Evolutionary conservation across 345 rosid species (phyloP), one percentile per base, ranked within the genome.

Genomic region (Firmiana major): DNA sequence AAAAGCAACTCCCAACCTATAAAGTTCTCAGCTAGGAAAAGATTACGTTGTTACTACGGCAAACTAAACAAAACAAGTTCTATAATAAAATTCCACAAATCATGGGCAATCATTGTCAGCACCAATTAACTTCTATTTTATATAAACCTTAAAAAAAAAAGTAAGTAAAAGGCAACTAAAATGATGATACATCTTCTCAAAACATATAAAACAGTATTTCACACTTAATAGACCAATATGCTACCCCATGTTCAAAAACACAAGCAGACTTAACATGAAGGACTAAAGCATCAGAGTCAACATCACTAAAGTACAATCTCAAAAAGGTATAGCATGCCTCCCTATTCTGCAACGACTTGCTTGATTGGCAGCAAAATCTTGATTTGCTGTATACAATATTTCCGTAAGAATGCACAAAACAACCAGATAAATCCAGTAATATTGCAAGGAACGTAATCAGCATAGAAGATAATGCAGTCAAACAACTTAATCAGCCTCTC

Each of bases 21-120:
- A 70, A 15, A 69, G 73, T 15, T 46, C 40, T 48, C 55, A 24
- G 58, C 22, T 46, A 24, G 58, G 73, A 51, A 68, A 57, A 22
- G 10, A 22, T 36, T 12, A 68, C 1, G n/a, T 19, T 69, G 51
- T 51, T 69, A 26, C 7, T 38, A 48, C 46, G 40, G 21, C 57
- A 69, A 26, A 13, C 40, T 69, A 69, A 69, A 69, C 22, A 69
- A 46, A 69, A 28, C 58, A 69, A 26, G 40, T 48, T 48, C 55
- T 16, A 55, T 16, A 31, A 71, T 51, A 59, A 51, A 51, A 51
- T 49, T 71, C 42, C 22, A 15, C 4, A 54, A 8, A 55, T 55
- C 1, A 21, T 16, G n/a, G 55, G 7, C 69, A 36, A 64, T 64
- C 69, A 38, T 40, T 45, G 72, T 21, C 36, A 45, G n/a, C 16